These are phyloP conservation scores for Boletus subcaerulescens DNA, from an alignment of 768 basidiomycete genomes.

Conservation along the genomic window DNA sequence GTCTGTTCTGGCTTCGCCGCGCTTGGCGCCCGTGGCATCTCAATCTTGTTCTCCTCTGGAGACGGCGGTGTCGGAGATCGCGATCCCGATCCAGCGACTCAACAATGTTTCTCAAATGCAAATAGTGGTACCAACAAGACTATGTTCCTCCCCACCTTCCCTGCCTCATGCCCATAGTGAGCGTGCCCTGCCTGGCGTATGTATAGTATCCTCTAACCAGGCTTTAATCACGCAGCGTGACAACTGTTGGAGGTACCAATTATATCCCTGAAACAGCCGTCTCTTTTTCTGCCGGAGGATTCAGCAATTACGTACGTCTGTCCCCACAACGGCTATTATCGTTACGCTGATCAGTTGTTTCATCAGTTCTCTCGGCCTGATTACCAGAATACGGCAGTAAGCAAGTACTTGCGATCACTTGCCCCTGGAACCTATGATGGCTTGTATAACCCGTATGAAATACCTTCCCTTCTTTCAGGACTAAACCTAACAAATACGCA, in stretches of 20 bases:
- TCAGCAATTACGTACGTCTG: constrained; percentile 58
- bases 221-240: constrained; percentile 47
- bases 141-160: constrained; percentile 58
- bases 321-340: background rate
- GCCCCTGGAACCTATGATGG: constrained; percentile 51
- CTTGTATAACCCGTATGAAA: constrained; percentile 54
- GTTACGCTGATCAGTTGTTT: background rate
- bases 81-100: constrained; percentile 48
- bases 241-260: constrained; percentile 65
- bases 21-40: constrained; percentile 67
- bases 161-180: constrained; percentile 50
- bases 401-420: constrained; percentile 43
- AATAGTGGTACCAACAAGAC: constrained; percentile 59
- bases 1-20: constrained; percentile 62
- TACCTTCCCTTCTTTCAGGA: background rate
- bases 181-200: constrained; percentile 27
- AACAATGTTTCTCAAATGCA: constrained; percentile 56
- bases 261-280: constrained; percentile 58
- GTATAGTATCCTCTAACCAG: background rate
- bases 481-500: background rate
- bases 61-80: constrained; percentile 72
- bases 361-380: constrained; percentile 49
- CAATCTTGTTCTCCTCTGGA: constrained; percentile 63
- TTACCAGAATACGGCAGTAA: constrained; percentile 50
- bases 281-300: constrained; percentile 69